Percentiles rank a stretch among this genome's conserved stretches.
phyloP scores from a whole-genome alignment of 202 grass and related monocot species.

The Tripidium arundinaceum region DNA sequence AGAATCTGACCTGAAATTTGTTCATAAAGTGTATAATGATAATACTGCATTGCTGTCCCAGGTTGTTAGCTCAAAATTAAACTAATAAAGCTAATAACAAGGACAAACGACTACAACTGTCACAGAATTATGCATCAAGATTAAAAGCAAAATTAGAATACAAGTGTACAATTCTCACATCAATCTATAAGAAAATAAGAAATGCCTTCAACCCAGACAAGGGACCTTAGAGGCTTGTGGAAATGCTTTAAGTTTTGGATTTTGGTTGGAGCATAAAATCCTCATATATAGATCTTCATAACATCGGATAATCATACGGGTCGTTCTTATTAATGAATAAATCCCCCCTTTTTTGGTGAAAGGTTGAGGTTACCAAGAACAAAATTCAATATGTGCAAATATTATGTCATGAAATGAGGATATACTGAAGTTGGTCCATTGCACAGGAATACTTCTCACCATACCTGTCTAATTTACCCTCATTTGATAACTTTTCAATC shows the following conservation, averaged over 20 bases:
- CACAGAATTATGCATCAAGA: not conserved
- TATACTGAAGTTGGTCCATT: slow-evolving; percentile 12
- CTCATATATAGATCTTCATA: slow-evolving; percentile 12
- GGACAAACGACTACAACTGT: not conserved
- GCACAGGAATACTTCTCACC: slow-evolving; percentile 1
- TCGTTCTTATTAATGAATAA: not conserved
- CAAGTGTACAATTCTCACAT: not conserved
- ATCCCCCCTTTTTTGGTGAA: slow-evolving; percentile 1
- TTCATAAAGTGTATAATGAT: slow-evolving; percentile 5
- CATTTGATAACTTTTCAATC: slow-evolving; percentile 59
- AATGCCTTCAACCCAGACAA: slow-evolving; percentile 21
- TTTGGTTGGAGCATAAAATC: not conserved
- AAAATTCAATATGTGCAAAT: slow-evolving; percentile 16
- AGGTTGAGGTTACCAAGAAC: not conserved
- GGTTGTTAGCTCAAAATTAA: slow-evolving; percentile 12
- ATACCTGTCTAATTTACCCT: slow-evolving; percentile 68
- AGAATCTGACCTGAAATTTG: slow-evolving; percentile 50
- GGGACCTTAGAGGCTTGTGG: not conserved
- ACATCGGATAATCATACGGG: not conserved
- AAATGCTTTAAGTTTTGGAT: slow-evolving; percentile 10
- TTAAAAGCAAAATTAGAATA: not conserved
- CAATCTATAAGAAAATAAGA: slow-evolving; percentile 23
- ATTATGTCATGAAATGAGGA: not conserved
- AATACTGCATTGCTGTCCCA: not conserved
- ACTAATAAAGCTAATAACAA: not conserved